Base-by-base conservation (phyloP, 805 yeast genomes). In the Debaryomyces tyrocola region DNA sequence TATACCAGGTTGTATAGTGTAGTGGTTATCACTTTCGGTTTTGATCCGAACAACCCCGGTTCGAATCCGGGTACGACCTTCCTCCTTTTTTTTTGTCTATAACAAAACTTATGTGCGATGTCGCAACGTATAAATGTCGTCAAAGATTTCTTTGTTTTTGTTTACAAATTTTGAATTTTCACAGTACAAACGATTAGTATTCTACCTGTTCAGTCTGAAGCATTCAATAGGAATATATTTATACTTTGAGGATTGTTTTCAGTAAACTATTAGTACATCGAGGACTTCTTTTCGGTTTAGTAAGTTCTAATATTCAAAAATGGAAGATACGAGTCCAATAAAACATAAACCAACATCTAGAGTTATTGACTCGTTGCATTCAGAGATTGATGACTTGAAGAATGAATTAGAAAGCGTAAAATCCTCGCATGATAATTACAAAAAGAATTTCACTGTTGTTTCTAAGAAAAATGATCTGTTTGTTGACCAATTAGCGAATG, bases 21-120 rank as follows among this genome's bases (percentile, higher is more conserved):
- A 82, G 86, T 80, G 86, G 86, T 82, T 80, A 82, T 82, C 86
- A 82, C 87, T 74, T 75, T 80, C 80, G 86, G 86, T 82, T 82
- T 79, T 82, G 87, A 82, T 82, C 87, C 87, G 79, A 67, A 74
- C 82, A 80, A 82, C 87, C 85, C 86, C 86, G 81, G 87, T 82
- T 82, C 87, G 87, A 82, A 80, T 80, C 87, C 87, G 87, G 87
- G 87, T 79, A 79, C 79, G 85, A 81, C 85, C 87, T 82, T 34
- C n/a, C n/a, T n/a, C n/a, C 41, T 55, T 58, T 62, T 53, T 50
- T 47, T 33, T 35, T 34, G 7, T 6, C 27, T 21, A 21, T 21
- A 24, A 28, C 37, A 28, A 35, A 35, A 20, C 17, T 37, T 31
- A 31, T 12, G 27, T 24, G 2, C 12, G 11, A 31, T 31, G 34